A percentile compares a stretch with the other conserved stretches of the same genome.
phyloP scores from a whole-genome alignment of 2,329 filamentous ascomycete species.

The Aspergillus pseudotamarii region DNA sequence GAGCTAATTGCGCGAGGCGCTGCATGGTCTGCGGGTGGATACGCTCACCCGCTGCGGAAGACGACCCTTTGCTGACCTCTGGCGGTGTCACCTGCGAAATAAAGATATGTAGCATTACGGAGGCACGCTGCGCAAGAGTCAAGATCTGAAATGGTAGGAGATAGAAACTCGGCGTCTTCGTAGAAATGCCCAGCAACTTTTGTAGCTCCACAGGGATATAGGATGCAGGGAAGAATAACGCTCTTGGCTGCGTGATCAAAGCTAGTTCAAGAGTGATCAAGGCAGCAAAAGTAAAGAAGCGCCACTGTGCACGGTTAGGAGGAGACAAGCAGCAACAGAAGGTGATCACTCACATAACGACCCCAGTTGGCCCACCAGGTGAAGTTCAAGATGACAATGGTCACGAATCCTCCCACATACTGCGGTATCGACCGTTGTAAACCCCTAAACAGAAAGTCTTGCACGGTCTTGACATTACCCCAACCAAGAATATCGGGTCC shows the following conservation, averaged over 20 bases:
- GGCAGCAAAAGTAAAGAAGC: conserved; percentile 55
- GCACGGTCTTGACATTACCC: conserved; percentile 58
- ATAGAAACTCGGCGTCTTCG: conserved; percentile 48
- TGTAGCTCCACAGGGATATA: conserved; percentile 36
- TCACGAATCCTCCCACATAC: conserved; percentile 42
- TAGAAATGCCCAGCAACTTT: conserved; percentile 40
- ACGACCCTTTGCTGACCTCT: conserved; percentile 49
- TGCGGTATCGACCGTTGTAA: conserved; percentile 50
- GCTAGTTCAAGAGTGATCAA: conserved; percentile 61
- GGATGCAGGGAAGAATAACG: conserved; percentile 38
- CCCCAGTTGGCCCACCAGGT: conserved; percentile 47
- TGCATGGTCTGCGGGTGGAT: conserved; percentile 56
- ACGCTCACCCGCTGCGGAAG: conserved; percentile 32
- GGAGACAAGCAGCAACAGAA: conserved; percentile 20
- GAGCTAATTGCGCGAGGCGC: conserved; percentile 69
- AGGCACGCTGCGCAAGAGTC: conserved; percentile 71
- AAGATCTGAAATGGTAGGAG: conserved; percentile 82
- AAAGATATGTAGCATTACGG: conserved; percentile 79
- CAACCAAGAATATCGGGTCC: conserved; percentile 71
- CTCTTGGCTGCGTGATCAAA: conserved; percentile 56
- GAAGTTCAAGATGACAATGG: conserved; percentile 42
- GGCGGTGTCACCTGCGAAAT: conserved; percentile 78
- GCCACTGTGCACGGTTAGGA: conserved; percentile 44
- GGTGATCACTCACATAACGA: conserved; percentile 45
- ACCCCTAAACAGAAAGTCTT: conserved; percentile 73